phyloP scores from a whole-genome alignment of 2,329 filamentous ascomycete species.

The Nemania sp. region DNA sequence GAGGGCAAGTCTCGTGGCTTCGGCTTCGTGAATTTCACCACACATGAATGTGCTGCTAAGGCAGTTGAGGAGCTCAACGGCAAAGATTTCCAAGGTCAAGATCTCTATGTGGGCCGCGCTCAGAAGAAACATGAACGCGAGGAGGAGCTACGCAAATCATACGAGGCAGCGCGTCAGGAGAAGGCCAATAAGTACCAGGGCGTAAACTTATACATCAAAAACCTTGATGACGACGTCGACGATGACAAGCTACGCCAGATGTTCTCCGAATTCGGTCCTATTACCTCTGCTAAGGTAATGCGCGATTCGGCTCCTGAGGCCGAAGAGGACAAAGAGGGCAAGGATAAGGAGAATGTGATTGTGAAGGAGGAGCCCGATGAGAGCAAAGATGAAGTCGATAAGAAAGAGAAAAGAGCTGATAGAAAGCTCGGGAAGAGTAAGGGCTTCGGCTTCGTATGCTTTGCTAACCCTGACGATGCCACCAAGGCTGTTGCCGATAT shows the following conservation, averaged over 20 bases:
- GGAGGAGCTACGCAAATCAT: conserved; percentile 98
- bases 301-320: conserved; percentile 70
- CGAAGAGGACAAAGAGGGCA: conserved; percentile 58
- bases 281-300: conserved; percentile 99
- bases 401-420: conserved; percentile 64
- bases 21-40: conserved; percentile 94
- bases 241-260: conserved; percentile 96
- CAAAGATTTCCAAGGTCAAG: conserved; percentile 90
- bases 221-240: conserved; percentile 93
- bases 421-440: conserved; percentile 95
- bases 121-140: conserved; percentile 99
- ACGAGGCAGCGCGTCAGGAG: conserved; percentile 95
- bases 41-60: conserved; percentile 81
- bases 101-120: conserved; percentile 95
- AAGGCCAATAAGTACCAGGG: conserved; percentile 99
- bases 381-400: conserved; percentile 55
- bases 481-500: conserved; percentile 99
- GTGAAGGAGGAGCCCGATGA: conserved; percentile 56
- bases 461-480: conserved; percentile 98
- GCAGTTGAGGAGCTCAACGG: conserved; percentile 92
- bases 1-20: conserved; percentile 96
- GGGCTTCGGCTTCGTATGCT: conserved; percentile 99
- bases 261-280: conserved; percentile 88
- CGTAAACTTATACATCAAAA: conserved; percentile 99
- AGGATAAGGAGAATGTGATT: conserved; percentile 54